Conservation (phyloP, 2,329 filamentous ascomycete genomes). For the Simplicillium aogashimaense region DNA sequence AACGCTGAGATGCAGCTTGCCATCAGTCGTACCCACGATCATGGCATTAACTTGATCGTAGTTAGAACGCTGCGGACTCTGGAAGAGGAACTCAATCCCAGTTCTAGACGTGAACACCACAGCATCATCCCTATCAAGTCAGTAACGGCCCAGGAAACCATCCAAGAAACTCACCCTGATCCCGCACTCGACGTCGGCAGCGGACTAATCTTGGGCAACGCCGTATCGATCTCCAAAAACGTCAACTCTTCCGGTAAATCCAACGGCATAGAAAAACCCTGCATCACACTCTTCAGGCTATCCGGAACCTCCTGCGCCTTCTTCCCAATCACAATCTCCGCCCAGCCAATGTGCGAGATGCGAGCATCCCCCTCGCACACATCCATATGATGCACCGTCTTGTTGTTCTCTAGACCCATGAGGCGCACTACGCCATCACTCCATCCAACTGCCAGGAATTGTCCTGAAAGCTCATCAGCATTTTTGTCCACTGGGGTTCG, state of each 20-base stretch:
- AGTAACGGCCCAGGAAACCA: not conserved
- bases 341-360: slow-evolving; percentile 46
- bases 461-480: slow-evolving; percentile 34
- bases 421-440: slow-evolving; percentile 70
- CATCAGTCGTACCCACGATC: slow-evolving; percentile 62
- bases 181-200: slow-evolving; percentile 53
- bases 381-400: slow-evolving; percentile 64
- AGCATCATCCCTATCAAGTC: slow-evolving; percentile 34
- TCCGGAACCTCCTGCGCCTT: slow-evolving; percentile 10
- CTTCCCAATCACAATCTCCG: slow-evolving; percentile 27
- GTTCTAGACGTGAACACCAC: slow-evolving; percentile 59
- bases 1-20: slow-evolving; percentile 66
- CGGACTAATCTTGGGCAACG: slow-evolving; percentile 66
- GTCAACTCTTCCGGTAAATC: slow-evolving; percentile 66
- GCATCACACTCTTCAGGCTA: not conserved
- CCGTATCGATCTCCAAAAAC: slow-evolving; percentile 65
- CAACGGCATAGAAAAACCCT: slow-evolving; percentile 7
- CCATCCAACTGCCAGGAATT: slow-evolving; percentile 75
- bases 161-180: slow-evolving; percentile 39
- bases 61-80: slow-evolving; percentile 49
- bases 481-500: not conserved
- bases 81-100: slow-evolving; percentile 62
- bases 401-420: slow-evolving; percentile 71
- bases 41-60: slow-evolving; percentile 72
- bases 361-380: slow-evolving; percentile 32